Evolutionary conservation across 805 yeast genomes (phyloP).

Genomic region (Schizosaccharomyces japonicus): DNA sequence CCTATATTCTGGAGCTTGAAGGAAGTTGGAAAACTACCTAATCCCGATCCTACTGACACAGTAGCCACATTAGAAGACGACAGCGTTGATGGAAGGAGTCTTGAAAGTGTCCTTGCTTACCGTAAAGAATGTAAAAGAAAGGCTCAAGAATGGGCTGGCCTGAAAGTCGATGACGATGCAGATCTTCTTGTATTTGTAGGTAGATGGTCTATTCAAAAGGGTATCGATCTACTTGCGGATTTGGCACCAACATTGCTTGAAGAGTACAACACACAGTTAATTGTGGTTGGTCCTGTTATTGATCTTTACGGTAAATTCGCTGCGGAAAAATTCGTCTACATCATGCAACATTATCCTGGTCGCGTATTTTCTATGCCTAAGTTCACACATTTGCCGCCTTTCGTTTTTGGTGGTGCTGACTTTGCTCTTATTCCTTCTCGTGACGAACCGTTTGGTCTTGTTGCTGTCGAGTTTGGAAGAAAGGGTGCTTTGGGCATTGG

Average conservation of each 20-base stretch:
- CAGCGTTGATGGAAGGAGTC: not conserved
- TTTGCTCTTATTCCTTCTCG: conserved; percentile 5
- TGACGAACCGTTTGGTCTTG: conserved; percentile 5
- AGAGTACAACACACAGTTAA: not conserved
- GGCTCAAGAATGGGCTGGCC: conserved; percentile 5
- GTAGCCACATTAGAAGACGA: not conserved
- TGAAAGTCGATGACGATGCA: not conserved
- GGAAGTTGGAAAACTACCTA: conserved; percentile 4
- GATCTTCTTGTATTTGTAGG: conserved; percentile 5
- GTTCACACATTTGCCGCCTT: conserved; percentile 3
- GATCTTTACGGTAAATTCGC: conserved; percentile 4
- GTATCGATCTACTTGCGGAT: conserved; percentile 3
- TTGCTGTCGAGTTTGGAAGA: conserved; percentile 5
- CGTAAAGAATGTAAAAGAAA: not conserved
- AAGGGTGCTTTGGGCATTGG: conserved; percentile 5
- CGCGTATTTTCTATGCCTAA: conserved; percentile 4
- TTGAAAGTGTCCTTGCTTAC: not conserved
- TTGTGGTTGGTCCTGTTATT: conserved; percentile 4
- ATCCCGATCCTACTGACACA: conserved; percentile 5
- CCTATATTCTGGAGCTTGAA: conserved; percentile 5
- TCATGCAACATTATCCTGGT: conserved; percentile 4
- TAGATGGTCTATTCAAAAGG: conserved; percentile 5
- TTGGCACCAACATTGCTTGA: conserved; percentile 1
- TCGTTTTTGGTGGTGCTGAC: conserved; percentile 5
- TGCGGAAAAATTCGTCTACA: conserved; percentile 1